Evolutionary conservation across 1,139 yeast genomes (phyloP).

Genomic region (Saccharomyces hybrid): DNA sequence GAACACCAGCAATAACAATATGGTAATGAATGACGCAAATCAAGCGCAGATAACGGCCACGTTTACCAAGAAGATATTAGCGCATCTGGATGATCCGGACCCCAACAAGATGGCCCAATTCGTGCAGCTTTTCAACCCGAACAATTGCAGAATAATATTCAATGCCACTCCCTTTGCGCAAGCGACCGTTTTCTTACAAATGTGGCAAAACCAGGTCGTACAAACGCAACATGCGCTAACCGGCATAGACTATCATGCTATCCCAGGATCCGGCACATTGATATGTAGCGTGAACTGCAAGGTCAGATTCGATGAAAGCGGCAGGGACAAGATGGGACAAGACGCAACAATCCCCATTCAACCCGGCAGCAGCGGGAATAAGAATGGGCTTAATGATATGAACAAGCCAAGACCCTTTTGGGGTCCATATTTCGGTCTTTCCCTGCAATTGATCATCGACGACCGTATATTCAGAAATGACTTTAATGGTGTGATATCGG

Average conservation of each 20-base stretch:
- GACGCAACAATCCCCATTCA: conserved; percentile 37
- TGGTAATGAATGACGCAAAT: conserved; percentile 8
- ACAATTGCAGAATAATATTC: conserved; percentile 40
- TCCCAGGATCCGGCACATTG: conserved; percentile 60
- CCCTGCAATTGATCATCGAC: conserved; percentile 51
- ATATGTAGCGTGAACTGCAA: conserved; percentile 53
- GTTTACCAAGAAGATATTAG: conserved; percentile 35
- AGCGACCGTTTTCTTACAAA: conserved; percentile 51
- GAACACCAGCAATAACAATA: conserved; percentile 9
- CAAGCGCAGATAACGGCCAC: conserved; percentile 29
- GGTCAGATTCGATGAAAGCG: conserved; percentile 69
- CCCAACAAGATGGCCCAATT: conserved; percentile 43
- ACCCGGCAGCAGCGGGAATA: conserved; percentile 7
- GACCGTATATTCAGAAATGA: conserved; percentile 42
- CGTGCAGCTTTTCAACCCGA: conserved; percentile 38
- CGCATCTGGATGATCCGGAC: conserved; percentile 37
- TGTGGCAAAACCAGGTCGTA: conserved; percentile 55
- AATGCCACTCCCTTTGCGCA: conserved; percentile 63
- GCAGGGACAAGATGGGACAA: conserved; percentile 55
- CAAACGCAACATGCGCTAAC: conserved; percentile 54
- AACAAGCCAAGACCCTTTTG: conserved; percentile 36
- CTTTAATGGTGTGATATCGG: conserved; percentile 41
- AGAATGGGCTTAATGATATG: conserved; percentile 13
- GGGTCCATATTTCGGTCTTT: conserved; percentile 68
- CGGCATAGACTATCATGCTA: conserved; percentile 56